phyloP scores from a whole-genome alignment of 768 basidiomycete species.

The Podaxis rugospora region DNA sequence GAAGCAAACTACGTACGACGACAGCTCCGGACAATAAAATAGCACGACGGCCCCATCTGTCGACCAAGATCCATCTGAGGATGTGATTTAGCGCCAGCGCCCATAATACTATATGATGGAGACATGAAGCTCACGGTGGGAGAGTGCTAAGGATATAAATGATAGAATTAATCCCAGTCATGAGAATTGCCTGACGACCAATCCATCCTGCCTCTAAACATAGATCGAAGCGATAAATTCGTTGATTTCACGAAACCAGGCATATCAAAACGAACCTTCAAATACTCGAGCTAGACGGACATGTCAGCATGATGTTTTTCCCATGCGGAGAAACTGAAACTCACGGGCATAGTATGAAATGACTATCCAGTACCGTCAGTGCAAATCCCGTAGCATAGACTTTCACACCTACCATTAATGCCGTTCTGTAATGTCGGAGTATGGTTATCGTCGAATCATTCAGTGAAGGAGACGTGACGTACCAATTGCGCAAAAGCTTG shows the following conservation, averaged over 20 bases:
- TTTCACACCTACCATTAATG: slow-evolving; percentile 69
- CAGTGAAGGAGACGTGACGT: slow-evolving; percentile 25
- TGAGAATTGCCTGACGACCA: slow-evolving; percentile 87
- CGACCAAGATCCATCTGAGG: slow-evolving; percentile 87
- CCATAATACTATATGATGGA: not conserved
- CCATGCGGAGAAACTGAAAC: slow-evolving; percentile 21
- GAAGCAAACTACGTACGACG: slow-evolving; percentile 41
- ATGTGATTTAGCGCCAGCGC: slow-evolving; percentile 10
- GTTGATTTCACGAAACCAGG: not conserved
- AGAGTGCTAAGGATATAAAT: slow-evolving; percentile 78
- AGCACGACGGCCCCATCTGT: slow-evolving; percentile 82
- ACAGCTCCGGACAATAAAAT: slow-evolving; percentile 87
- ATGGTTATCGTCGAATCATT: not conserved
- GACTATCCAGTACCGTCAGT: slow-evolving; percentile 39
- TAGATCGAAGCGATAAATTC: slow-evolving; percentile 6
- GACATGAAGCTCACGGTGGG: slow-evolving; percentile 61
- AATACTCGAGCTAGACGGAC: slow-evolving; percentile 70
- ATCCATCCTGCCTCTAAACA: slow-evolving; percentile 88
- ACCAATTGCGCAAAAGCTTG: slow-evolving; percentile 95
- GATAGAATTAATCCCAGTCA: slow-evolving; percentile 91
- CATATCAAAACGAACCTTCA: slow-evolving; percentile 52
- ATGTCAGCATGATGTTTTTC: slow-evolving; percentile 1
- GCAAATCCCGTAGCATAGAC: slow-evolving; percentile 7
- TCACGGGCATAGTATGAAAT: slow-evolving; percentile 93
- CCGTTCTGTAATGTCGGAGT: slow-evolving; percentile 59